These are phyloP conservation scores for Suillus tomentosus DNA, from an alignment of 768 basidiomycete species.

Conservation along the genomic window DNA sequence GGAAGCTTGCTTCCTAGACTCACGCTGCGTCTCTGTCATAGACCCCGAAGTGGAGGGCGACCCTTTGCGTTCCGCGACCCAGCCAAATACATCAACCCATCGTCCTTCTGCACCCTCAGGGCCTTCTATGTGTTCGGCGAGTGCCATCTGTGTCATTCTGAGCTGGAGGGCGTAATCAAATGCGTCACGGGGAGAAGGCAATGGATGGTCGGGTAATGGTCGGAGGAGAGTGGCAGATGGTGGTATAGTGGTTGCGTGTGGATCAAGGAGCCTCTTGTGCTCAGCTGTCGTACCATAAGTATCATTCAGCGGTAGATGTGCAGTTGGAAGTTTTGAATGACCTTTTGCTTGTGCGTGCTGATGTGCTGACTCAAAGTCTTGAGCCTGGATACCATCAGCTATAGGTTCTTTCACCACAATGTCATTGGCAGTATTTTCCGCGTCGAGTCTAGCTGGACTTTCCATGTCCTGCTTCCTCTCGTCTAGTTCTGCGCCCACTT, in stretches of 20 bases:
- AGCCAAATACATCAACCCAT: slow-evolving; percentile 85
- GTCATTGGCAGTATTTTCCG: slow-evolving; percentile 28
- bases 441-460: slow-evolving; percentile 9
- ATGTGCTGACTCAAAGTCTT: slow-evolving; percentile 21
- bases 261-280: slow-evolving; percentile 31
- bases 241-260: slow-evolving; percentile 37
- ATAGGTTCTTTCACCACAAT: slow-evolving; percentile 14
- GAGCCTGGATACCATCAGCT: neutral
- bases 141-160: slow-evolving; percentile 80
- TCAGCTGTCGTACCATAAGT: neutral
- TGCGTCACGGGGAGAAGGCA: slow-evolving; percentile 53
- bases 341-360: neutral
- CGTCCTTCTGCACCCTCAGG: slow-evolving; percentile 78
- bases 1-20: slow-evolving; percentile 12
- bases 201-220: slow-evolving; percentile 48
- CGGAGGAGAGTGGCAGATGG: slow-evolving; percentile 44
- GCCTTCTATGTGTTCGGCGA: slow-evolving; percentile 84
- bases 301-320: neutral
- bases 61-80: slow-evolving; percentile 70
- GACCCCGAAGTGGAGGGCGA: slow-evolving; percentile 9
- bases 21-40: slow-evolving; percentile 28
- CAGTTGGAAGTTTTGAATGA: neutral
- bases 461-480: slow-evolving; percentile 43
- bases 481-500: slow-evolving; percentile 67
- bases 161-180: slow-evolving; percentile 84